Conservation (phyloP, 768 basidiomycete genomes). For the Asterophora lycoperdoides region DNA sequence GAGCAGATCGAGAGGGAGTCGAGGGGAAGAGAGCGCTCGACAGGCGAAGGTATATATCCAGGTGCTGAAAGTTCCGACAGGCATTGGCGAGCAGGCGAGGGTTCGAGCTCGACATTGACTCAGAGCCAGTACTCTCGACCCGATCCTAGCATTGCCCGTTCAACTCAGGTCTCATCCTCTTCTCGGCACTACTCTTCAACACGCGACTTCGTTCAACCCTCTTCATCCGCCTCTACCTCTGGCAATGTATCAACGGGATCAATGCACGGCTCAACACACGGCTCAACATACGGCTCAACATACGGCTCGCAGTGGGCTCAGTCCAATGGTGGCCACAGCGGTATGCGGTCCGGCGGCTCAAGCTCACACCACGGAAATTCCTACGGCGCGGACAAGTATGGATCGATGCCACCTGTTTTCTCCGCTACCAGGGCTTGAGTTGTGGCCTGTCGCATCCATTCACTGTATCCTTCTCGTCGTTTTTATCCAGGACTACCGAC, state of each 20-base stretch:
- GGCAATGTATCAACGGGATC: not conserved
- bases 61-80: conserved; percentile 1
- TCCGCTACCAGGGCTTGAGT: conserved; percentile 6
- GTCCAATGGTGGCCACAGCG: conserved; percentile 11
- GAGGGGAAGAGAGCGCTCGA: conserved; percentile 4
- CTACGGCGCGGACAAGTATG: conserved; percentile 4
- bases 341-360: conserved; percentile 1
- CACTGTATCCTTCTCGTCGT: not conserved
- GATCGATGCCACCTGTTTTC: conserved; percentile 3
- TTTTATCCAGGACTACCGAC: not conserved
- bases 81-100: not conserved
- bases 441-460: not conserved
- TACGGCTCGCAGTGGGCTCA: conserved; percentile 11
- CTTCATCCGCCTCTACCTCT: conserved; percentile 1
- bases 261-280: no score
- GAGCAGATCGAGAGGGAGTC: conserved; percentile 5
- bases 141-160: not conserved
- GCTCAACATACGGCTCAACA: conserved; percentile 9
- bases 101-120: conserved; percentile 1
- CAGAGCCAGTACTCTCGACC: conserved; percentile 2
- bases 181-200: conserved; percentile 7
- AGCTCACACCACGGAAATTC: conserved; percentile 5
- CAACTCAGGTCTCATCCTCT: conserved; percentile 2
- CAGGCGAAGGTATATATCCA: conserved; percentile 3
- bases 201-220: conserved; percentile 9